phyloP scores from a whole-genome alignment of 1,139 yeast species.

The Lodderomyces pseudojiufengensis region DNA sequence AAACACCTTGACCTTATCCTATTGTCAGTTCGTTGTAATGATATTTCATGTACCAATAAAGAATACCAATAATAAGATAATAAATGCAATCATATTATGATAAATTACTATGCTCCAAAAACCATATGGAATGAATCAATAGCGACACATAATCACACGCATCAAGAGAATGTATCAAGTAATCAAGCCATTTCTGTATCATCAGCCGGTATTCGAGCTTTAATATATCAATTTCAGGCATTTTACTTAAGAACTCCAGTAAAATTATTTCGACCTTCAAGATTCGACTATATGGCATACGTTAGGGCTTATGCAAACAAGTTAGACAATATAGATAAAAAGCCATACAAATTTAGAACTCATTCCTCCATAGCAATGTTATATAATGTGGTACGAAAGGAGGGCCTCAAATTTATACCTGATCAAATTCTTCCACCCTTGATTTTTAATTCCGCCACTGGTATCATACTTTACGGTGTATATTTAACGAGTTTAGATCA shows the following conservation, averaged over 20 bases:
- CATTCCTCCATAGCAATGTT: conserved; percentile 78
- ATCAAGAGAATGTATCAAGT: conserved; percentile 11
- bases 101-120: no score
- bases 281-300: conserved; percentile 79
- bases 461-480: conserved; percentile 77
- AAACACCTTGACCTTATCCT: no score
- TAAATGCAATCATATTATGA: no score
- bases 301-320: conserved; percentile 52
- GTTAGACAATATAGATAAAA: conserved; percentile 43
- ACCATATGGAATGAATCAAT: no score
- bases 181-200: conserved; percentile 45
- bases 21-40: no score
- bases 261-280: conserved; percentile 82
- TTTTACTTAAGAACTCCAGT: conserved; percentile 80
- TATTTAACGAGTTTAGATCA: conserved; percentile 55
- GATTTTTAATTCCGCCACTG: conserved; percentile 82
- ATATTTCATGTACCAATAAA: no score
- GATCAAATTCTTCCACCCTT: conserved; percentile 83
- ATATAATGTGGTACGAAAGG: conserved; percentile 62
- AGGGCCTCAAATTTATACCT: conserved; percentile 88
- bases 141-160: no score
- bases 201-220: conserved; percentile 81
- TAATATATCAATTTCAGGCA: conserved; percentile 74
- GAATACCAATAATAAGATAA: no score
- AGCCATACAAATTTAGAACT: conserved; percentile 66